phyloP scores from a whole-genome alignment of 805 yeast genomes.

The Pichia membranifaciens region DNA sequence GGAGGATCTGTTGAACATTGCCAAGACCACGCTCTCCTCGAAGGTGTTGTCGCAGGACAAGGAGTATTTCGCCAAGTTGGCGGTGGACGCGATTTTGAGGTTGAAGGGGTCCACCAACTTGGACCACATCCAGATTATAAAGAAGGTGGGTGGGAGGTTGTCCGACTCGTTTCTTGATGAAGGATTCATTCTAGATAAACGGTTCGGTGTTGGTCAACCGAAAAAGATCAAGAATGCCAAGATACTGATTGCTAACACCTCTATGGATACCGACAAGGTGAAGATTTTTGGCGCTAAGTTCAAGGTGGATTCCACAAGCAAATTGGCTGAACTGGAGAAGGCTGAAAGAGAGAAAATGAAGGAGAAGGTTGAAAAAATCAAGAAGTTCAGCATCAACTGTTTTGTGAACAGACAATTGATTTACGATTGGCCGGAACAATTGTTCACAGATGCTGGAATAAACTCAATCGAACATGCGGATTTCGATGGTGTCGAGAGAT shows the following conservation, averaged over 20 bases:
- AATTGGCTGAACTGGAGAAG: conserved; percentile 60
- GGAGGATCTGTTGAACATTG: conserved; percentile 75
- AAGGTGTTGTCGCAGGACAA: conserved; percentile 94
- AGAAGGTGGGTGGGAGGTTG: conserved; percentile 88
- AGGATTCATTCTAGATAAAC: conserved; percentile 88
- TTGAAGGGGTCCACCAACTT: conserved; percentile 81
- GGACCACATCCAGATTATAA: conserved; percentile 88
- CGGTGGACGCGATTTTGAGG: conserved; percentile 90
- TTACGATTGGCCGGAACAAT: conserved; percentile 96
- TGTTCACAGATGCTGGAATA: conserved; percentile 80
- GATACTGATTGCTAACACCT: conserved; percentile 89
- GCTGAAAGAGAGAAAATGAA: conserved; percentile 90
- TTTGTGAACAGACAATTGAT: conserved; percentile 95
- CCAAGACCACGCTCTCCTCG: conserved; percentile 89
- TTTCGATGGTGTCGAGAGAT: conserved; percentile 94
- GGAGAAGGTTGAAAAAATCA: conserved; percentile 79
- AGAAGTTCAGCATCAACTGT: conserved; percentile 72
- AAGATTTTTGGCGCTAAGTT: conserved; percentile 97
- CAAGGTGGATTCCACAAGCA: conserved; percentile 91
- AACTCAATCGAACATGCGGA: conserved; percentile 97
- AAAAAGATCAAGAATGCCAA: conserved; percentile 76
- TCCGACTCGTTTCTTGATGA: conserved; percentile 91
- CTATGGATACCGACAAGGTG: conserved; percentile 96
- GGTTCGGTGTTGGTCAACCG: conserved; percentile 92
- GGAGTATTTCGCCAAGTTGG: conserved; percentile 78